A percentile compares a stretch with the other conserved stretches of the same genome.
phyloP scores from a whole-genome alignment of 2,329 filamentous ascomycete species.

The Fusarium xyrophilum region DNA sequence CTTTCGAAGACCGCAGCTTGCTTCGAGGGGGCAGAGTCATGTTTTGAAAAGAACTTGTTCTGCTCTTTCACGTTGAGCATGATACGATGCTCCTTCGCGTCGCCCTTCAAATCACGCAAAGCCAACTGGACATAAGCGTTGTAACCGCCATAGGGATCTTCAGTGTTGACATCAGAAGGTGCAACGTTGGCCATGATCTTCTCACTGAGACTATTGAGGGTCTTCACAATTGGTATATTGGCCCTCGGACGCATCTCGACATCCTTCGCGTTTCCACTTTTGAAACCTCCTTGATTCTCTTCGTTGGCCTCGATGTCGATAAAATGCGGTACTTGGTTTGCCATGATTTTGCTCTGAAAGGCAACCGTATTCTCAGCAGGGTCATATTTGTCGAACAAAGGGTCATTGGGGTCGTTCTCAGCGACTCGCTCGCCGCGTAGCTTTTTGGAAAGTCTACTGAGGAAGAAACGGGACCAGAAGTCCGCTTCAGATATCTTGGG shows the following conservation, averaged over 20 bases:
- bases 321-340: slow-evolving; percentile 80
- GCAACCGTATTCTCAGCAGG: slow-evolving; percentile 69
- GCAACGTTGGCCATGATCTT: slow-evolving; percentile 91
- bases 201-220: slow-evolving; percentile 87
- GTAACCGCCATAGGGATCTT: slow-evolving; percentile 65
- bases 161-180: slow-evolving; percentile 73
- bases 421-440: slow-evolving; percentile 87
- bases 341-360: slow-evolving; percentile 60
- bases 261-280: slow-evolving; percentile 83
- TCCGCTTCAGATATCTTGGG: slow-evolving; percentile 78
- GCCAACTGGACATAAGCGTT: slow-evolving; percentile 78
- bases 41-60: slow-evolving; percentile 77
- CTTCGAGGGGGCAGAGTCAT: slow-evolving; percentile 55
- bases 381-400: slow-evolving; percentile 85
- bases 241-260: slow-evolving; percentile 83
- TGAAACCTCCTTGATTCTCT: slow-evolving; percentile 86
- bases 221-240: slow-evolving; percentile 87
- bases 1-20: slow-evolving; percentile 65
- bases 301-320: slow-evolving; percentile 95
- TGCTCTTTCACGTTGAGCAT: slow-evolving; percentile 89
- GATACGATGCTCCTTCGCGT: slow-evolving; percentile 77
- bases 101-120: slow-evolving; percentile 79
- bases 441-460: slow-evolving; percentile 88
- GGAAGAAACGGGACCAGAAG: slow-evolving; percentile 96
- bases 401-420: slow-evolving; percentile 77